Base-by-base conservation (phyloP, 2,329 filamentous ascomycete genomes). In the Calcarisporium arbuscula region DNA sequence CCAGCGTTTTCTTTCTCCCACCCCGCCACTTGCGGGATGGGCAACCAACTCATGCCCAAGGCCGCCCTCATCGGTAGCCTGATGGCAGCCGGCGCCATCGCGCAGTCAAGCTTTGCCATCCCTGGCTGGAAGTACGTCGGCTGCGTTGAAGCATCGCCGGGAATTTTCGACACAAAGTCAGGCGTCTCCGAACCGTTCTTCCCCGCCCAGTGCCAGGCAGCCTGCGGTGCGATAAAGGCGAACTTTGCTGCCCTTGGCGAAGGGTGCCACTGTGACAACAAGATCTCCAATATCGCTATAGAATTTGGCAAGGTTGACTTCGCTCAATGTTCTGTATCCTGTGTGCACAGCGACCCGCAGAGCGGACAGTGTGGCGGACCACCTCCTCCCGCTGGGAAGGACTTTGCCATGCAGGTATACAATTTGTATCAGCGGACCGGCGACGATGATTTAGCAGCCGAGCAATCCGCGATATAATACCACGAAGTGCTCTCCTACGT, bases 361-460 rank as follows among this genome's bases (percentile, higher is more conserved):
- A 34, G 38, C n/a, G 53, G 54, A 0, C 34, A 28, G 4, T 57
- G 53, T 21, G 54, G 54, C 14, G 54, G 51, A 1, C 36, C 38
- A 11, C 28, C 31, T 8, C n/a, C n/a, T n/a, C 22, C 19, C 4
- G 31, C 26, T 6, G 32, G 32, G 4, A n/a, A n/a, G n/a, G n/a
- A n/a, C n/a, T n/a, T n/a, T n/a, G 37, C 20, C n/a, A 36, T 41
- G 29, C 36, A 38, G 16, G 20, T 42, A 11, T 46, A 41, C 28
- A 48, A 33, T 18, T 11, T 51, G 20, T 47, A 46, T 19, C 19
- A 40, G 36, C 34, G 32, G n/a, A 31, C 37, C 8, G 34, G 21
- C 21, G 27, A 32, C 1, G 18, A n/a, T n/a, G n/a, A n/a, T n/a
- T n/a, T n/a, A n/a, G n/a, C n/a, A n/a, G n/a, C n/a, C n/a, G n/a